Evolutionary conservation across 345 rosid species (phyloP).

Genomic region (Draba incana): DNA sequence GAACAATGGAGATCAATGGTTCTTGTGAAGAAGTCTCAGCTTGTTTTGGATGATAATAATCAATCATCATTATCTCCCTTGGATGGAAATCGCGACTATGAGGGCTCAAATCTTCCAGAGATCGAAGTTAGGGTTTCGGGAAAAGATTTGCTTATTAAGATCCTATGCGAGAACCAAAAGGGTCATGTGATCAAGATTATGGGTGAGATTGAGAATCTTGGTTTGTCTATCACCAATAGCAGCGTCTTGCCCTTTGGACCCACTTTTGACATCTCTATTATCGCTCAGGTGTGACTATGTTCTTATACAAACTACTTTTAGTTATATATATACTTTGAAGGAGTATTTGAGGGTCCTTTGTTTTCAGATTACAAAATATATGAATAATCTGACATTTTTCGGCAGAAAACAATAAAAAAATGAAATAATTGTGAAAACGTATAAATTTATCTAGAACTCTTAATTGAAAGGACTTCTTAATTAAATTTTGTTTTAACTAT

Average conservation of each 20-base stretch:
- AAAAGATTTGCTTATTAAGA: slow-evolving; percentile 64
- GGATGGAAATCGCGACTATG: slow-evolving; percentile 28
- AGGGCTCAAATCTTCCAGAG: slow-evolving; percentile 58
- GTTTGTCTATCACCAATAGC: slow-evolving; percentile 57
- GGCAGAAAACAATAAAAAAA: too few relatives aligned
- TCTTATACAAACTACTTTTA: neutral
- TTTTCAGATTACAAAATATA: too few relatives aligned
- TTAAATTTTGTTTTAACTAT: too few relatives aligned
- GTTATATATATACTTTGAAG: neutral
- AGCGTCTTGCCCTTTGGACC: slow-evolving; percentile 74
- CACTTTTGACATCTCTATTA: slow-evolving; percentile 64
- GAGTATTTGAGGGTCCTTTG: too few relatives aligned
- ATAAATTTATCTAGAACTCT: too few relatives aligned
- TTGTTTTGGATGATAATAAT: slow-evolving; percentile 44
- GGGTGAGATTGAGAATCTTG: slow-evolving; percentile 65
- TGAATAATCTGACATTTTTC: too few relatives aligned
- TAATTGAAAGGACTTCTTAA: too few relatives aligned
- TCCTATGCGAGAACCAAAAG: slow-evolving; percentile 74
- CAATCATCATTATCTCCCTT: slow-evolving; percentile 6
- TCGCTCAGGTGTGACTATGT: slow-evolving; percentile 70
- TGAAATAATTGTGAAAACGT: too few relatives aligned
- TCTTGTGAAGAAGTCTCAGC: slow-evolving; percentile 62
- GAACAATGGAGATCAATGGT: slow-evolving; percentile 66
- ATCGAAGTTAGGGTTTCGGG: slow-evolving; percentile 78
- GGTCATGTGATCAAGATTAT: slow-evolving; percentile 61